A percentile compares a stretch with the other conserved stretches of the same genome.
Conservation (phyloP, 179 eudicot species). For the Dionaea muscipula region DNA sequence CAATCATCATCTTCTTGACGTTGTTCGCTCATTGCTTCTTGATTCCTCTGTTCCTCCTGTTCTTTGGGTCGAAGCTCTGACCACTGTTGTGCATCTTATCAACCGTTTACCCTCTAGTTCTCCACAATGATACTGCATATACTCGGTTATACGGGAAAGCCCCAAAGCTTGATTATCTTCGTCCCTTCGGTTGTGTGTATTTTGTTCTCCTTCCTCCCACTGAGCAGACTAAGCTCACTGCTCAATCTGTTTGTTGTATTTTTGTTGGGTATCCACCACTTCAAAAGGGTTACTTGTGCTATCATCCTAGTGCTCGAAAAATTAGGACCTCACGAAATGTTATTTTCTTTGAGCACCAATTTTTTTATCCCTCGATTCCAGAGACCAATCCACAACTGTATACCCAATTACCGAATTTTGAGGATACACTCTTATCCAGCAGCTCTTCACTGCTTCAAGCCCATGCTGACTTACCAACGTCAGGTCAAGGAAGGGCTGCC, state of each 20-base stretch:
- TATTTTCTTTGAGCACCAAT: no score
- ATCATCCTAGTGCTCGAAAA: no score
- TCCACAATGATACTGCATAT: not conserved
- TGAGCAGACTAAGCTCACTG: not conserved
- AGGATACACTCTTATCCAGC: no score
- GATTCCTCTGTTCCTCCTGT: not conserved
- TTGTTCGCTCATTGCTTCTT: not conserved
- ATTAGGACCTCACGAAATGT: no score
- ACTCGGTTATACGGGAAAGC: not conserved
- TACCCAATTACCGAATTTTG: no score
- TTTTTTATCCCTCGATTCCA: no score
- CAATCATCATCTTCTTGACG: not conserved
- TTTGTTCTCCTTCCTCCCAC: not conserved
- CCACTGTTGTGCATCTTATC: not conserved
- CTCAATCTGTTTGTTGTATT: not conserved
- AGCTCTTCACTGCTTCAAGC: no score
- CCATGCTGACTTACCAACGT: no score
- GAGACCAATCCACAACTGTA: no score
- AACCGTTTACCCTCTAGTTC: not conserved
- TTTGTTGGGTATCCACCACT: not conserved
- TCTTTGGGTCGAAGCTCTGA: not conserved
- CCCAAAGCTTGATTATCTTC: not conserved
- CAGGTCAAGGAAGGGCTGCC: no score
- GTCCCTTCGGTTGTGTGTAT: not conserved
- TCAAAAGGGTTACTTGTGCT: no score